phyloP scores from a whole-genome alignment of 345 rosid species.

The Geranium brycei region DNA sequence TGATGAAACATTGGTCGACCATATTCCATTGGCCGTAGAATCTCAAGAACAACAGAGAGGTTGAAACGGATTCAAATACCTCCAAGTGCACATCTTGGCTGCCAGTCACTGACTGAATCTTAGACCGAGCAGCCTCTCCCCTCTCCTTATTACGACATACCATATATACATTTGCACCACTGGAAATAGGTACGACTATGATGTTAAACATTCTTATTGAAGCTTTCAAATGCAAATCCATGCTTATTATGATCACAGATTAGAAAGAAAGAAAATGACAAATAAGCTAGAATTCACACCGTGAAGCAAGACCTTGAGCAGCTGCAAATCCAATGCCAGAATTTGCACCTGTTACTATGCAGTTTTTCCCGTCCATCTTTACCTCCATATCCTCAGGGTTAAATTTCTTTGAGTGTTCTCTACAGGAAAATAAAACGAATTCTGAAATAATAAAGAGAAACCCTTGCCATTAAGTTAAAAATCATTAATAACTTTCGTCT shows the following conservation, averaged over 20 bases:
- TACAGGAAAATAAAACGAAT: constrained; percentile 6
- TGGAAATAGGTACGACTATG: constrained; percentile 8
- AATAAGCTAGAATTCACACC: constrained; percentile 25
- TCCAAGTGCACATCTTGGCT: constrained; percentile 67
- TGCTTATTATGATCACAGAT: neutral
- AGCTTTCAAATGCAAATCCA: too few species aligned
- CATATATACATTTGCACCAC: constrained; percentile 83
- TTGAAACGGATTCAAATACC: constrained; percentile 23
- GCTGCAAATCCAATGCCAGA: constrained; percentile 86
- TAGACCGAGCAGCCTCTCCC: constrained; percentile 74
- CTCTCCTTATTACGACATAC: constrained; percentile 75
- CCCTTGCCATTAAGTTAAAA: too few species aligned
- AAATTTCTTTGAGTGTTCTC: constrained; percentile 66
- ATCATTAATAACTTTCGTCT: too few species aligned
- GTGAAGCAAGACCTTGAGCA: constrained; percentile 88
- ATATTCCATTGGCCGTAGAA: neutral
- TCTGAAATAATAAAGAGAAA: too few species aligned
- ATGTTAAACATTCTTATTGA: neutral
- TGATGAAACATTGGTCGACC: neutral
- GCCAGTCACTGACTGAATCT: constrained; percentile 57
- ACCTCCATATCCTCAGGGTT: constrained; percentile 54
- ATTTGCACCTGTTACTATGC: constrained; percentile 89
- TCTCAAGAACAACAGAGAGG: neutral
- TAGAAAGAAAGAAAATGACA: constrained; percentile 6
- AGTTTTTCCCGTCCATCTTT: constrained; percentile 53